Percentiles rank a stretch among this genome's conserved stretches.
Evolutionary conservation across 306 rosid species (phyloP).

Genomic region (Cucurbita ficifolia): DNA sequence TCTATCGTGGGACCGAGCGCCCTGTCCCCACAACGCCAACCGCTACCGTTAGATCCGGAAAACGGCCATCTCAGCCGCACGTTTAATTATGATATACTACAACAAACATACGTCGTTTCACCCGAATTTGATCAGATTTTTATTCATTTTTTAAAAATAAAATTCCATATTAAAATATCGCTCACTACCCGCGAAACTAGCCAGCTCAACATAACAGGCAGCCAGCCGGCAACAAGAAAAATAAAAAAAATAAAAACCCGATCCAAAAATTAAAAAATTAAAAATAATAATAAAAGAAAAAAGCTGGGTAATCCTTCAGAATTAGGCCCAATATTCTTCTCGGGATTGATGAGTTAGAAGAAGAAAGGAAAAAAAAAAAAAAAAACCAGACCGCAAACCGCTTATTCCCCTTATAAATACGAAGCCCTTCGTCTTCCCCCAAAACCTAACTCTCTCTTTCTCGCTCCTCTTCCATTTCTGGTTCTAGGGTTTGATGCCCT

Average conservation of each 20-base stretch:
- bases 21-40: constrained; percentile 48
- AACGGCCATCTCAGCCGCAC: constrained; percentile 49
- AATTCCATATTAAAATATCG: background rate
- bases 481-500: background rate
- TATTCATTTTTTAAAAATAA: background rate
- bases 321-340: constrained; percentile 83
- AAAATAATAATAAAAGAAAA: no score
- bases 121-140: background rate
- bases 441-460: constrained; percentile 20
- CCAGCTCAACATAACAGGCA: background rate
- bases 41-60: constrained; percentile 60
- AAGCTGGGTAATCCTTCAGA: constrained; percentile 19
- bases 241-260: background rate
- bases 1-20: constrained; percentile 30
- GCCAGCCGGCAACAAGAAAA: background rate
- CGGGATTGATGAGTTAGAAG: constrained; percentile 59
- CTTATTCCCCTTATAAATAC: constrained; percentile 43
- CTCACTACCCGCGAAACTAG: background rate
- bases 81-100: constrained; percentile 15
- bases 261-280: no score
- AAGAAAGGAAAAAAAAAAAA: background rate
- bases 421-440: constrained; percentile 17
- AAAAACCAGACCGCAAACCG: constrained; percentile 2
- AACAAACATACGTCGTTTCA: constrained; percentile 9
- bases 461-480: background rate